These are phyloP conservation scores for Hepatocystis sp. DNA, from an alignment of 169 alveolate species.

Conservation along the genomic window DNA sequence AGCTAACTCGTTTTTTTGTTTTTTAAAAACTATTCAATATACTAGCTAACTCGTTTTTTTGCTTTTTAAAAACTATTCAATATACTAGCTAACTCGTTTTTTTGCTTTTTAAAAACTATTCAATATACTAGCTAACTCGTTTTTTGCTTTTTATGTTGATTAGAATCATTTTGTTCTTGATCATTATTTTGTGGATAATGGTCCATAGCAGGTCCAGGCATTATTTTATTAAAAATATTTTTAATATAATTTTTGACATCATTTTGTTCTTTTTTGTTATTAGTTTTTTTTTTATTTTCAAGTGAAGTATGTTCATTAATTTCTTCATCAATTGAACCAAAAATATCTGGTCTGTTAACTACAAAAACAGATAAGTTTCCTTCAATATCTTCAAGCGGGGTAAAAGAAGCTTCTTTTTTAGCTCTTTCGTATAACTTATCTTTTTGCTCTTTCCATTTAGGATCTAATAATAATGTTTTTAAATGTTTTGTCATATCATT, in stretches of 20 bases:
- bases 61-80: too few species aligned
- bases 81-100: too few species aligned
- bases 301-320: constrained; percentile 76
- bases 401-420: constrained; percentile 90
- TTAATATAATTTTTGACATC: constrained; percentile 65
- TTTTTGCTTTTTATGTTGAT: constrained; percentile 40
- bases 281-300: constrained; percentile 48
- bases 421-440: constrained; percentile 91
- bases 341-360: constrained; percentile 92
- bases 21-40: too few species aligned
- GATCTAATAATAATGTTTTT: constrained; percentile 94
- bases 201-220: constrained; percentile 60
- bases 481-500: constrained; percentile 95
- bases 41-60: too few species aligned
- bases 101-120: too few species aligned
- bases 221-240: constrained; percentile 35
- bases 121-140: constrained; percentile 4
- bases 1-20: too few species aligned
- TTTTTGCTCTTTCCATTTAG: constrained; percentile 96
- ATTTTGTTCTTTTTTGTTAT: constrained; percentile 26
- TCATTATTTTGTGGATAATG: constrained; percentile 35
- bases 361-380: constrained; percentile 90
- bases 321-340: constrained; percentile 93
- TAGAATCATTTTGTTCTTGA: not conserved
- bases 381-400: constrained; percentile 91